Base-by-base conservation (phyloP, 1,139 yeast genomes). In the Debaryomyces coudertii region DNA sequence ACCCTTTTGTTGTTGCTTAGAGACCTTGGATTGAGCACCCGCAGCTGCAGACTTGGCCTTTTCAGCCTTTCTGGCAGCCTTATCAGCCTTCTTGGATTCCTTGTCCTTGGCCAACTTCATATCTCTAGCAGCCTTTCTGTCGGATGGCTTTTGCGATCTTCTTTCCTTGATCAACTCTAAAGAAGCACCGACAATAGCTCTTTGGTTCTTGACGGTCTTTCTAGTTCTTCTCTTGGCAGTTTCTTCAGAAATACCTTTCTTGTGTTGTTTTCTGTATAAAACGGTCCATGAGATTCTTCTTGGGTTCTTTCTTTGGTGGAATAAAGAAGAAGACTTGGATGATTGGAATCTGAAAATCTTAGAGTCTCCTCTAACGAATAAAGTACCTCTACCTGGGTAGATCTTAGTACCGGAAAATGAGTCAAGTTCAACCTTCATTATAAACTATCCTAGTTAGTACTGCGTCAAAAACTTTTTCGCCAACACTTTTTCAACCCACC, bases 371-470 rank as follows among this genome's bases (percentile, higher is more conserved):
- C 99, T 92, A 79, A 93, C 93, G 74, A 90, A 93, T 77, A 93
- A 87, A 76, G 95, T 90, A 82, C 99, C 99, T 85, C 97, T 89
- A 81, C 99, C 98, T 83, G 99, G 99, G 96, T 93, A 95, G 86
- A 93, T 93, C 83, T 92, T 93, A 73, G 92, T 80, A 80, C 99
- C 99, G 71, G 99, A 92, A 85, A 93, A 93, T 76, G 98, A 88
- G 80, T 93, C 98, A 82, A 92, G 82, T 88, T 93, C 99, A 81
- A 95, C 90, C 96, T 93, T 93, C 99, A 93, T 95, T 79, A 61
- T 72, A 42, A 29, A 25, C 33, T 30, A 11, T 25, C 28, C 34
- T 12, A 24, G 41, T 37, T 37, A 37, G 41, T 37, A 37, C 30
- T 16, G 15, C n/a, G 37, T 35, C 37, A 20, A 22, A 35, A 35